Evolutionary conservation across 2,329 filamentous ascomycete species (phyloP).

Genomic region (Ophiocordyceps sinensis): DNA sequence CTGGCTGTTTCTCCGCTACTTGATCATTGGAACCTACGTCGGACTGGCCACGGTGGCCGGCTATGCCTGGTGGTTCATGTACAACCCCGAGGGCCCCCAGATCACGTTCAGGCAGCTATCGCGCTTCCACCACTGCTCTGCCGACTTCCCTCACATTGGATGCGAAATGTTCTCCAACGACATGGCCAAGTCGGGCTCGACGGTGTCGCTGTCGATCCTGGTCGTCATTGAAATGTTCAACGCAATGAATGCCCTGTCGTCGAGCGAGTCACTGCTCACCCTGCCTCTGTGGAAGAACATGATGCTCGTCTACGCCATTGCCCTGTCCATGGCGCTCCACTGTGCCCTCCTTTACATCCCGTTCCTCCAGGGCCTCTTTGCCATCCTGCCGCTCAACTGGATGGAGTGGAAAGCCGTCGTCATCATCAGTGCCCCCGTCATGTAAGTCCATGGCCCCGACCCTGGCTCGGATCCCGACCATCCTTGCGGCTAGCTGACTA

Average conservation of each 20-base stretch:
- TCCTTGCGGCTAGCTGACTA: conserved; percentile 8
- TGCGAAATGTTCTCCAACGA: conserved; percentile 84
- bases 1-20: conserved; percentile 95
- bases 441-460: conserved; percentile 43
- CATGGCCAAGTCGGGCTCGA: conserved; percentile 79
- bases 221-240: conserved; percentile 99
- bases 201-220: conserved; percentile 78
- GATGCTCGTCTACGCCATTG: conserved; percentile 93
- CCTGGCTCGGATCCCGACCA: background rate
- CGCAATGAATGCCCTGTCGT: conserved; percentile 94
- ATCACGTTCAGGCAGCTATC: conserved; percentile 81
- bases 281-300: conserved; percentile 97
- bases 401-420: conserved; percentile 88
- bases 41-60: conserved; percentile 89
- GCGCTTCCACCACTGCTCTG: conserved; percentile 85
- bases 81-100: conserved; percentile 76
- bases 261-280: conserved; percentile 84
- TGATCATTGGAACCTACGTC: conserved; percentile 92
- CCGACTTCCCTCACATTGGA: conserved; percentile 76
- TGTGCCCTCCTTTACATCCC: conserved; percentile 89
- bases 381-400: conserved; percentile 75
- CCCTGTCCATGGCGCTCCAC: conserved; percentile 84
- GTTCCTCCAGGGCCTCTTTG: conserved; percentile 76
- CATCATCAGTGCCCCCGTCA: conserved; percentile 76
- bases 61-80: conserved; percentile 99